These are phyloP conservation scores for Trichoderma hamatum DNA, from an alignment of 2,329 filamentous ascomycete genomes.

Conservation along the genomic window DNA sequence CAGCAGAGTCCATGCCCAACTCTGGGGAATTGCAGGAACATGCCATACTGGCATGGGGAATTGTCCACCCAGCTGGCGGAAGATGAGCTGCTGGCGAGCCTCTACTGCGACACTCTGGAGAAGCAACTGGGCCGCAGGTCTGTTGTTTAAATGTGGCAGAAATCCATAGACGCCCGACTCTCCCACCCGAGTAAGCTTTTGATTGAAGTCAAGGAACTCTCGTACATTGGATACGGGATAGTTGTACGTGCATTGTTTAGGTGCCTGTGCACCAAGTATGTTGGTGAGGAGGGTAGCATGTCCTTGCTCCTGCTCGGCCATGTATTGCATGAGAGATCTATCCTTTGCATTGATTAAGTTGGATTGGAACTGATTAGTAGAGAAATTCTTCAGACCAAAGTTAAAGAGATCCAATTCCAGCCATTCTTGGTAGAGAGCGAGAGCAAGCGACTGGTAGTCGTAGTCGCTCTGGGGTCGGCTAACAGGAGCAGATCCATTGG, in stretches of 20 bases:
- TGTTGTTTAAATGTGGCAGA: constrained; percentile 74
- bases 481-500: constrained; percentile 74
- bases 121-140: constrained; percentile 72
- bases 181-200: constrained; percentile 81
- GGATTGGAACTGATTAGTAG: constrained; percentile 67
- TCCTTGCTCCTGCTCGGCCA: constrained; percentile 76
- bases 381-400: constrained; percentile 71
- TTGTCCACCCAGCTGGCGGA: constrained; percentile 78
- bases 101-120: constrained; percentile 78
- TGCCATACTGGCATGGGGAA: constrained; percentile 86
- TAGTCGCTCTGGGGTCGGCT: constrained; percentile 82
- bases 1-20: constrained; percentile 80
- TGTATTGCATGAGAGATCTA: constrained; percentile 71
- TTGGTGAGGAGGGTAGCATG: constrained; percentile 78
- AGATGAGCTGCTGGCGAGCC: constrained; percentile 80
- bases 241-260: constrained; percentile 77
- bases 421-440: constrained; percentile 81
- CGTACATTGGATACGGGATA: constrained; percentile 75
- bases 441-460: constrained; percentile 75
- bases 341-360: constrained; percentile 71
- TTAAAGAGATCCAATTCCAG: constrained; percentile 85
- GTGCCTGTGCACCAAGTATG: constrained; percentile 72
- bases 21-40: constrained; percentile 76
- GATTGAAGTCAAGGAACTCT: constrained; percentile 81
- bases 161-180: constrained; percentile 83